Conservation (phyloP, 23 red algal genomes). For the Gracilariopsis chorda region DNA sequence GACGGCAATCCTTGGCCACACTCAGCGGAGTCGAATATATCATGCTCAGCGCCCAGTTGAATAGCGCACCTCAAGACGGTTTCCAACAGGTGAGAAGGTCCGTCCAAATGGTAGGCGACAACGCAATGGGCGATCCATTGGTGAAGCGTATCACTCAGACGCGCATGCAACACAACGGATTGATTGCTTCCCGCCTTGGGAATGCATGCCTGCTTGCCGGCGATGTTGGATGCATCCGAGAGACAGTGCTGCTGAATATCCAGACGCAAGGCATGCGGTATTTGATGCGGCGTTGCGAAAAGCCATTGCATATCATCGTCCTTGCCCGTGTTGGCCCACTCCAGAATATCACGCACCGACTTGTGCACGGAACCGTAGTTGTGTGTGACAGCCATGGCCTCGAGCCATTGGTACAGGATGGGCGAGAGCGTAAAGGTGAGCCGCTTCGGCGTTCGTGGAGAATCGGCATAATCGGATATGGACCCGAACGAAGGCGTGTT, state of each 20-base stretch:
- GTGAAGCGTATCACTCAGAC: background rate
- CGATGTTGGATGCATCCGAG: background rate
- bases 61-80: background rate
- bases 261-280: background rate
- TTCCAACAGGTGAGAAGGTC: background rate
- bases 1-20: background rate
- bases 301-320: slow-evolving; percentile 18
- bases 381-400: slow-evolving; percentile 28
- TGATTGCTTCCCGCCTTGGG: background rate
- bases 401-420: background rate
- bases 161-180: background rate
- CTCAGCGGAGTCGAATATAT: slow-evolving; percentile 14
- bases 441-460: background rate
- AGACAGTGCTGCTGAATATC: background rate
- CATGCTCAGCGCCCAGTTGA: background rate
- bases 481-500: background rate
- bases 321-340: slow-evolving; percentile 2
- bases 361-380: slow-evolving; percentile 40
- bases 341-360: slow-evolving; percentile 27
- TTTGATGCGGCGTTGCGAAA: background rate
- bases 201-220: background rate
- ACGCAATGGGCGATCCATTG: background rate
- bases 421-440: background rate
- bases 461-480: background rate
- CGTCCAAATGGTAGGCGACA: background rate